These are phyloP conservation scores for Colletotrichum eleusines DNA, from an alignment of 2,329 filamentous ascomycete species.

Conservation along the genomic window DNA sequence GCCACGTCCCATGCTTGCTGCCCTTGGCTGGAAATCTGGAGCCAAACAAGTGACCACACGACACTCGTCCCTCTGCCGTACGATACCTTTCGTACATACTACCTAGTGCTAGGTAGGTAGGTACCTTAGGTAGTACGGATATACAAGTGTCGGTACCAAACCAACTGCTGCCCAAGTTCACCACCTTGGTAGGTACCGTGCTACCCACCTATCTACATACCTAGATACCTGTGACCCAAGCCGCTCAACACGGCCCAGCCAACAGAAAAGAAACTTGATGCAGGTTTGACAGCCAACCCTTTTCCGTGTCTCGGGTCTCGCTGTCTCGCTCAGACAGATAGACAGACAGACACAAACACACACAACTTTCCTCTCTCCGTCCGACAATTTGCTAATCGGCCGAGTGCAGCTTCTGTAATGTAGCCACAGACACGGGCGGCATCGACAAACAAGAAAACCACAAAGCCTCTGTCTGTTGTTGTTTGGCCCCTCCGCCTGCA, in stretches of 20 bases:
- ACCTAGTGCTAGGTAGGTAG: too few species aligned
- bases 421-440: not conserved
- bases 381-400: not conserved
- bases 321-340: conserved; percentile 24
- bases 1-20: conserved; percentile 14
- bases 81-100: too few species aligned
- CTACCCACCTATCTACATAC: not conserved
- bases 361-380: conserved; percentile 5
- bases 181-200: not conserved
- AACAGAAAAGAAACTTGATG: conserved; percentile 33
- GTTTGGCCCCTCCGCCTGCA: not conserved
- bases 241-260: conserved; percentile 11
- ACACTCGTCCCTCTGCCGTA: too few species aligned
- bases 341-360: conserved; percentile 6
- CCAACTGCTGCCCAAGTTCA: not conserved
- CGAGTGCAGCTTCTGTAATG: conserved; percentile 8
- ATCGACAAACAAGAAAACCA: conserved; percentile 23
- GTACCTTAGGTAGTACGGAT: too few species aligned
- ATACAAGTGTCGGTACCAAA: not conserved
- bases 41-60: too few species aligned
- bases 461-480: not conserved
- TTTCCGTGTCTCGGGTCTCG: conserved; percentile 26
- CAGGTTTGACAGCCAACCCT: conserved; percentile 31
- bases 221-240: too few species aligned
- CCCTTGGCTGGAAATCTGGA: conserved; percentile 21